Evolutionary conservation across 2,329 filamentous ascomycete genomes (phyloP).

Genomic region (Penicillium sclerotigenum): DNA sequence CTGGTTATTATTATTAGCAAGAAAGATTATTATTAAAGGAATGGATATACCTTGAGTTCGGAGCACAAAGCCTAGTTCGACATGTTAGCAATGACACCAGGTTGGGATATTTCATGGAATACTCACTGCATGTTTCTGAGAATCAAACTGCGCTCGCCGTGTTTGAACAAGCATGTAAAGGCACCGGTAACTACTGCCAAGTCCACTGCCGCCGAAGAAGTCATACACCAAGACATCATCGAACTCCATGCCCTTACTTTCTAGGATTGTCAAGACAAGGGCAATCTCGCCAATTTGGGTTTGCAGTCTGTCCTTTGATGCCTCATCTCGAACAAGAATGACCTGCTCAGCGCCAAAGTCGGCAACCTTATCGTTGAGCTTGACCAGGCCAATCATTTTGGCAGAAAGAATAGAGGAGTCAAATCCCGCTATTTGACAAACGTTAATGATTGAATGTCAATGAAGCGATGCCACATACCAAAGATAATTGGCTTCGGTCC

Average conservation of each 20-base stretch:
- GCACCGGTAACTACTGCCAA: slow-evolving; percentile 22
- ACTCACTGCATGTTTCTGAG: slow-evolving; percentile 19
- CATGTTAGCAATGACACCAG: not conserved
- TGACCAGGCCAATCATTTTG: slow-evolving; percentile 22
- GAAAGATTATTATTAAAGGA: not conserved
- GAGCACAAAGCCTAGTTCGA: slow-evolving; percentile 12
- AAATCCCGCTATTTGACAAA: slow-evolving; percentile 12
- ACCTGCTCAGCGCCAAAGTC: slow-evolving; percentile 37
- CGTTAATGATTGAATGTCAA: slow-evolving; percentile 2
- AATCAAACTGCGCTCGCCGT: slow-evolving; percentile 13
- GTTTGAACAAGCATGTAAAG: slow-evolving; percentile 13
- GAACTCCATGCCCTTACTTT: slow-evolving; percentile 40
- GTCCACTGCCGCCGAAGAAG: slow-evolving; percentile 25
- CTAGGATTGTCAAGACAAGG: slow-evolving; percentile 31
- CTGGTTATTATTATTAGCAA: slow-evolving; percentile 10
- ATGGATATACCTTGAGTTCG: slow-evolving; percentile 11
- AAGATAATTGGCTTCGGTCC: slow-evolving; percentile 26
- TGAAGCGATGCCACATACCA: slow-evolving; percentile 12
- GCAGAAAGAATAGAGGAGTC: slow-evolving; percentile 19
- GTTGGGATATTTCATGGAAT: not conserved
- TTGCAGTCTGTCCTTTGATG: slow-evolving; percentile 23
- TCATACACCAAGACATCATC: slow-evolving; percentile 36
- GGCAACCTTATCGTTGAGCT: slow-evolving; percentile 18
- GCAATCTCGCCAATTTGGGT: slow-evolving; percentile 26
- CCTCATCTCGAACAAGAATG: slow-evolving; percentile 34